A percentile compares a stretch with the other conserved stretches of the same genome.
phyloP scores from a whole-genome alignment of 2,329 filamentous ascomycete genomes.

The Teratosphaeria nubilosa region DNA sequence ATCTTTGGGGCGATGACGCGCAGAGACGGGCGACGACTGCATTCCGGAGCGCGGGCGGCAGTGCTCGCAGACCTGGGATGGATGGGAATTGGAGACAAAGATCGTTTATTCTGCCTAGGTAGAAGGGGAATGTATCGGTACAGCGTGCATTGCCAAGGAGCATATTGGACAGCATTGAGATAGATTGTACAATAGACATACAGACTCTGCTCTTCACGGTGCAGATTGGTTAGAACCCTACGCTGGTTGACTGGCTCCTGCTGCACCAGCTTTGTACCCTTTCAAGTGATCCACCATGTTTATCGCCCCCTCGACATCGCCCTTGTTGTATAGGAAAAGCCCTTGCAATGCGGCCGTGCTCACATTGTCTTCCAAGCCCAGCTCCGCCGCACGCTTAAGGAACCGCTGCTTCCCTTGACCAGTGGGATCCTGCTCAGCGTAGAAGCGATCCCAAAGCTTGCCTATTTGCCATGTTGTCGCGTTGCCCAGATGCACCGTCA shows the following conservation, averaged over 20 bases:
- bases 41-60: neutral
- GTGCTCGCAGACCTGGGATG: neutral
- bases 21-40: neutral
- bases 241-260: neutral
- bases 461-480: conserved; percentile 76
- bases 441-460: conserved; percentile 91
- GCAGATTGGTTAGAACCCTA: neutral
- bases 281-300: conserved; percentile 23
- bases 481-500: conserved; percentile 83
- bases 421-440: conserved; percentile 64
- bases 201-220: neutral
- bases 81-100: neutral
- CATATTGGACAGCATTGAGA: neutral
- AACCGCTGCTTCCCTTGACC: conserved; percentile 58
- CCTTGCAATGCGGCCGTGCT: conserved; percentile 92
- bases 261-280: conserved; percentile 4
- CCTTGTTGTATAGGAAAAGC: conserved; percentile 91
- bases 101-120: neutral
- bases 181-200: neutral
- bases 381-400: conserved; percentile 55
- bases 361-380: conserved; percentile 60
- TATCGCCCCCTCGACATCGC: conserved; percentile 77
- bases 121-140: neutral
- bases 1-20: neutral
- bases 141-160: neutral